These are phyloP conservation scores for Tolypocladium tundrense DNA, from an alignment of 2,329 filamentous ascomycete genomes.

Conservation along the genomic window DNA sequence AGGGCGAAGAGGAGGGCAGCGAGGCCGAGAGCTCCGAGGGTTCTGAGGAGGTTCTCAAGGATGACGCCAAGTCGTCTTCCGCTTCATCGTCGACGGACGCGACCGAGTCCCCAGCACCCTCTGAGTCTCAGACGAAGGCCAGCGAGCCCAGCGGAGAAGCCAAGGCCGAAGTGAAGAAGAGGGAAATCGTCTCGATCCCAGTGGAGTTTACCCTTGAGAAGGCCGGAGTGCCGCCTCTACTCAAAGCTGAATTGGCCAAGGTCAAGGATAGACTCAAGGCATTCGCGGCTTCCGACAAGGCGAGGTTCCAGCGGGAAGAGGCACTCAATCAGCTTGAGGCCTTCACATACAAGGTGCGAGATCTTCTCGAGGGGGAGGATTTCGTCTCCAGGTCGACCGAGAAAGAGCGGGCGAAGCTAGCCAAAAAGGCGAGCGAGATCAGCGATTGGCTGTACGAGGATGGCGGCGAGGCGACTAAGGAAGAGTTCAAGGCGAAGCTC, in stretches of 20 bases:
- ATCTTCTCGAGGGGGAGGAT: constrained; percentile 65
- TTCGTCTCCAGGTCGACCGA: constrained; percentile 65
- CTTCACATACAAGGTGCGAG: constrained; percentile 81
- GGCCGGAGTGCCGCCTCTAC: constrained; percentile 36
- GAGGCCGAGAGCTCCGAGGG: constrained; percentile 22
- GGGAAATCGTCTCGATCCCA: constrained; percentile 45
- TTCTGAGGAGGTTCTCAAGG: constrained; percentile 30
- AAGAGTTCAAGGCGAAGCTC: constrained; percentile 66
- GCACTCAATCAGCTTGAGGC: constrained; percentile 86
- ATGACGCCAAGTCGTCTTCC: constrained; percentile 22
- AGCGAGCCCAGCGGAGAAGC: constrained; percentile 31
- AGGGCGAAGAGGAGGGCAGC: constrained; percentile 49
- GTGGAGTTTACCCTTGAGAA: constrained; percentile 40
- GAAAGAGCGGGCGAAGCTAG: constrained; percentile 55
- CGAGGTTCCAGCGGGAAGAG: constrained; percentile 70
- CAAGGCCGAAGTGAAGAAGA: constrained; percentile 47
- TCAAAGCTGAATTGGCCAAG: constrained; percentile 37
- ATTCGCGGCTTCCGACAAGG: constrained; percentile 77
- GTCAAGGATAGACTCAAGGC: constrained; percentile 64
- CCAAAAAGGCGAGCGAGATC: constrained; percentile 54
- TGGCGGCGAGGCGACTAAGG: constrained; percentile 63
- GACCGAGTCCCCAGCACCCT: constrained; percentile 15
- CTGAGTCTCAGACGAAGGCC: constrained; percentile 20
- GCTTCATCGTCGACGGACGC: neutral
- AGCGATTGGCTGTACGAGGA: constrained; percentile 91